Evolutionary conservation across 495 filamentous ascomycete species (phyloP).

Genomic region (Xylaria grammica): DNA sequence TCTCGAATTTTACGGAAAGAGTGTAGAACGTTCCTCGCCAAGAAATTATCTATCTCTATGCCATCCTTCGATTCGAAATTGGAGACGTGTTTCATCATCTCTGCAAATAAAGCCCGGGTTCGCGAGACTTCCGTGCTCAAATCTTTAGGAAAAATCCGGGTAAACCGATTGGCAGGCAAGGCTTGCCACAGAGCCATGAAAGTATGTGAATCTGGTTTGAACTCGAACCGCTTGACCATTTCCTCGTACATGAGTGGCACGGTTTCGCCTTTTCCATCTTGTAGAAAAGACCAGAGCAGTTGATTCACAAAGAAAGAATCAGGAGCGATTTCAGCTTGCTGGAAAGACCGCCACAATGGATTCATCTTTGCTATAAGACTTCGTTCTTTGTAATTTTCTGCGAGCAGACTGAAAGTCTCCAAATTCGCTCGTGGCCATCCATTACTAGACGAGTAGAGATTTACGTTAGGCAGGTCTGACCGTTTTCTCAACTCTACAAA

Average conservation of each 20-base stretch:
- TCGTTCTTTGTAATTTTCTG: constrained; percentile 70
- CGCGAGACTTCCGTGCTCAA: constrained; percentile 52
- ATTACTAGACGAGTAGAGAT: constrained; percentile 40
- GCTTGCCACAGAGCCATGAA: constrained; percentile 69
- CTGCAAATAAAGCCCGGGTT: constrained; percentile 61
- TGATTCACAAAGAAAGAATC: constrained; percentile 79
- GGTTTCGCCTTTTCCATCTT: constrained; percentile 54
- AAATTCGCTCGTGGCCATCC: constrained; percentile 59
- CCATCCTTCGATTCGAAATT: constrained; percentile 38
- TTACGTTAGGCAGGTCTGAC: constrained; percentile 37
- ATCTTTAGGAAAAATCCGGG: constrained; percentile 47
- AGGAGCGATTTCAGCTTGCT: constrained; percentile 63
- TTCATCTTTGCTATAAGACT: constrained; percentile 60
- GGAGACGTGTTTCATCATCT: constrained; percentile 58
- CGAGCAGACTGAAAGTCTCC: constrained; percentile 78
- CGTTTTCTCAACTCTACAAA: constrained; percentile 52
- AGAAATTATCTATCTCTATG: constrained; percentile 32
- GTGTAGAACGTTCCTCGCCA: constrained; percentile 51
- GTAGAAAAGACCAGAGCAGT: constrained; percentile 65
- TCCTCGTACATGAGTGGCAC: constrained; percentile 62
- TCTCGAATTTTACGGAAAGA: constrained; percentile 51
- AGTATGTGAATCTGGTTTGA: constrained; percentile 69
- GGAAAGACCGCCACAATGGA: constrained; percentile 62
- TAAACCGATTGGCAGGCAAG: constrained; percentile 48
- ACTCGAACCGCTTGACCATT: constrained; percentile 41